These are phyloP conservation scores for Cetradonia linearis DNA, from an alignment of 495 filamentous ascomycete genomes.

Conservation along the genomic window DNA sequence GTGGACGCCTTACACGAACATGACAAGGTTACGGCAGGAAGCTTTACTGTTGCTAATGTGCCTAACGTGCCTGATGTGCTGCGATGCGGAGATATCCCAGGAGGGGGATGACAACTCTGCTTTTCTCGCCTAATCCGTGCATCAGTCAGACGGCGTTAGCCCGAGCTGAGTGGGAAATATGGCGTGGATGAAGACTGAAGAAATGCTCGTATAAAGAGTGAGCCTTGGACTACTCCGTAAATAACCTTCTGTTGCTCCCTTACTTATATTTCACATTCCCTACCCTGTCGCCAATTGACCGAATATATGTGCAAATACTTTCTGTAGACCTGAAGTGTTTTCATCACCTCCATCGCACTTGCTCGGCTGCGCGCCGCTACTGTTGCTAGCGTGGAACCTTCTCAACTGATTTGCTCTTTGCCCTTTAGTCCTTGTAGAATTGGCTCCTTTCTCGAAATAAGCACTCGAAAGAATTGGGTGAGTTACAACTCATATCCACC, in stretches of 20 bases:
- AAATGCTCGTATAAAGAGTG: constrained; percentile 1
- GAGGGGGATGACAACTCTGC: constrained; percentile 1
- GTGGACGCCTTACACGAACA: background rate
- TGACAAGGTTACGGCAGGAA: background rate
- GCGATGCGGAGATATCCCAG: background rate
- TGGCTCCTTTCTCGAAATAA: background rate
- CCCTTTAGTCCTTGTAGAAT: background rate
- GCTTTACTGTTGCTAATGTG: background rate
- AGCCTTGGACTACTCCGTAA: background rate
- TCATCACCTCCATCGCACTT: background rate
- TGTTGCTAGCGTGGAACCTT: background rate
- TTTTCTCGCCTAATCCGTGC: constrained; percentile 1
- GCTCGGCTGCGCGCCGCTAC: background rate
- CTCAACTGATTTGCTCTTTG: background rate
- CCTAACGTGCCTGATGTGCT: background rate
- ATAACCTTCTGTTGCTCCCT: background rate
- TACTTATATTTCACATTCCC: background rate
- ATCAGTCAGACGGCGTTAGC: background rate
- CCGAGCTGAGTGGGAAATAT: background rate
- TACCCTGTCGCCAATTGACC: background rate
- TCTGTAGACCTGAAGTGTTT: background rate
- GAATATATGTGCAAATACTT: background rate
- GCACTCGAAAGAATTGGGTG: background rate
- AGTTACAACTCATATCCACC: background rate
- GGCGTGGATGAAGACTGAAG: background rate